A percentile compares a stretch with the other conserved stretches of the same genome.
phyloP scores from a whole-genome alignment of 169 alveolate species.

The Cryptosporidium sp. region DNA sequence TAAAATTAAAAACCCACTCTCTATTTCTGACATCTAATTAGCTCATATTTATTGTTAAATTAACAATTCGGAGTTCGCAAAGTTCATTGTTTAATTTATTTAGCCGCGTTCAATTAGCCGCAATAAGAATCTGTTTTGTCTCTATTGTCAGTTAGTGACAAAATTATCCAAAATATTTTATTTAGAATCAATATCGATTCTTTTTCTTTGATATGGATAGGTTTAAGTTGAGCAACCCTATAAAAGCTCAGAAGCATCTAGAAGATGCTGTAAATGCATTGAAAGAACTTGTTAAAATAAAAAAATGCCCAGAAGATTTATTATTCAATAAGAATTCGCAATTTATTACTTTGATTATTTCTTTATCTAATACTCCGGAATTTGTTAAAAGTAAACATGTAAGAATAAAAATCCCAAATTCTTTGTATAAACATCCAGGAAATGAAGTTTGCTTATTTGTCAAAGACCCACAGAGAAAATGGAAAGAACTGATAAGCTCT shows the following conservation, averaged over 20 bases:
- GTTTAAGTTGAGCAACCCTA: slow-evolving; percentile 15
- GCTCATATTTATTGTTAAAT: slow-evolving; percentile 12
- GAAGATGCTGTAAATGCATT: slow-evolving; percentile 49
- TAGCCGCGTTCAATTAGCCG: slow-evolving; percentile 56
- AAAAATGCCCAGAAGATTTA: slow-evolving; percentile 17
- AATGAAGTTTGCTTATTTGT: slow-evolving; percentile 80
- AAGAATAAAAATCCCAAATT: slow-evolving; percentile 22
- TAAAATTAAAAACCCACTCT: slow-evolving; percentile 55
- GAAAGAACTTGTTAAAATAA: slow-evolving; percentile 30
- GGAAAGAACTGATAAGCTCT: slow-evolving; percentile 77
- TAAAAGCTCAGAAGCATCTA: slow-evolving; percentile 18
- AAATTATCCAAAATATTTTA: background rate
- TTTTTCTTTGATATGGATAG: slow-evolving; percentile 21
- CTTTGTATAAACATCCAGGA: slow-evolving; percentile 16
- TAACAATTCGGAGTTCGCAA: background rate
- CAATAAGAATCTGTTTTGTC: slow-evolving; percentile 60
- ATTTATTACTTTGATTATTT: slow-evolving; percentile 34
- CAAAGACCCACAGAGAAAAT: slow-evolving; percentile 81
- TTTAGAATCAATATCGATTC: background rate
- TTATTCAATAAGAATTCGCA: slow-evolving; percentile 4
- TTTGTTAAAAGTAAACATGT: slow-evolving; percentile 67
- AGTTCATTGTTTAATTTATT: background rate
- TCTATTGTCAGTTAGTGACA: slow-evolving; percentile 48
- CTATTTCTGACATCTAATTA: slow-evolving; percentile 44
- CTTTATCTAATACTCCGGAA: slow-evolving; percentile 22